These are phyloP conservation scores for Conidiobolus incongruus DNA, from an alignment of 371 early-diverging fungal species.

Conservation along the genomic window DNA sequence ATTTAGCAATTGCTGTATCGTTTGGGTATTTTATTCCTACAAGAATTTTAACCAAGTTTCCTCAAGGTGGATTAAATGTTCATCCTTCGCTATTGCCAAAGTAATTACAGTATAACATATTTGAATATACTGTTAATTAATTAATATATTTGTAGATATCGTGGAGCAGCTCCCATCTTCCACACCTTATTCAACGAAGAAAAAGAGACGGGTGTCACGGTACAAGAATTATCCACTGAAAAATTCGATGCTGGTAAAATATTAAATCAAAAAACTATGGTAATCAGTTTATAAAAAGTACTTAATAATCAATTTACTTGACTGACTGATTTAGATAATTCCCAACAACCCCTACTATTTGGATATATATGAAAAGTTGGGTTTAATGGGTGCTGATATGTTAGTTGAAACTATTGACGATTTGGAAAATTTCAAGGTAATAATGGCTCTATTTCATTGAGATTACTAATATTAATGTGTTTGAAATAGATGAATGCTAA, in stretches of 20 bases:
- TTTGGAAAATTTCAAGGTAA: constrained; percentile 13
- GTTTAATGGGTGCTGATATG: constrained; percentile 32
- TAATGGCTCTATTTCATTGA: not conserved
- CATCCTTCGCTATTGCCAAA: constrained; percentile 76
- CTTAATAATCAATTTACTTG: constrained; percentile 8
- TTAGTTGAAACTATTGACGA: constrained; percentile 33
- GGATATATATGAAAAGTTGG: constrained; percentile 25
- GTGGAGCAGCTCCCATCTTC: constrained; percentile 86
- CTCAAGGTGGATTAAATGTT: constrained; percentile 52
- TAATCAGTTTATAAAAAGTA: constrained; percentile 6
- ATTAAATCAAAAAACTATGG: constrained; percentile 32
- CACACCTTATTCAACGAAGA: constrained; percentile 63
- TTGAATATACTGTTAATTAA: no score
- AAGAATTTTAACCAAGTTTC: constrained; percentile 34
- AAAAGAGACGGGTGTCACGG: constrained; percentile 54
- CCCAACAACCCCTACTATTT: constrained; percentile 13
- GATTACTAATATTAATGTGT: not conserved
- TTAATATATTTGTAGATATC: no score
- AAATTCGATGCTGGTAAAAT: constrained; percentile 75
- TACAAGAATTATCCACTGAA: constrained; percentile 55
- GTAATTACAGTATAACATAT: constrained; percentile 10
- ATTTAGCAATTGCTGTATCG: constrained; percentile 80
- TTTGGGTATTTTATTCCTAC: constrained; percentile 79
- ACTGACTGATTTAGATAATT: constrained; percentile 6
- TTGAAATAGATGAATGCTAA: constrained; percentile 17